These are phyloP conservation scores for Vigna reflexopilosa DNA, from an alignment of 306 rosid genomes.

Conservation along the genomic window DNA sequence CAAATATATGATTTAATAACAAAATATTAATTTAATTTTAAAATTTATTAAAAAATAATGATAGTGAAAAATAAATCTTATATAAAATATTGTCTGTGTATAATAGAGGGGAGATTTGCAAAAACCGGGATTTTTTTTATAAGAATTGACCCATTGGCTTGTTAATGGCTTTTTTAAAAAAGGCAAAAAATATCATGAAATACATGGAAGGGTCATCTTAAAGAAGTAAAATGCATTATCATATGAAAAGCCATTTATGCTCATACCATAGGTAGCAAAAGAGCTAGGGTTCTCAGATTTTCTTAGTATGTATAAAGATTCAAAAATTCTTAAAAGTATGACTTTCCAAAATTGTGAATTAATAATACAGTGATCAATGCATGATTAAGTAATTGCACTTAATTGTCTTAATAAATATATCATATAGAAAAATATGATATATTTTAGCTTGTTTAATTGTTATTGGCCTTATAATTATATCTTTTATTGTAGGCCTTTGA, in stretches of 20 bases:
- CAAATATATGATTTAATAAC: background rate
- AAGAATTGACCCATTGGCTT: background rate
- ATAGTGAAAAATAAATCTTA: background rate
- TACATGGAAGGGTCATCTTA: too few relatives aligned
- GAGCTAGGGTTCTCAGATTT: background rate
- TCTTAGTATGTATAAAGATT: background rate
- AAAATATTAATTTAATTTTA: too few relatives aligned
- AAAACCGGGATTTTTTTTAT: too few relatives aligned
- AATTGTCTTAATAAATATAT: background rate
- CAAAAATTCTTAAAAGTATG: background rate
- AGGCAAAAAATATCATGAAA: too few relatives aligned
- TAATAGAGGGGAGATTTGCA: background rate
- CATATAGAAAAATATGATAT: conserved; percentile 15
- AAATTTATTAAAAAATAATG: too few relatives aligned
- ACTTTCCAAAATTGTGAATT: background rate
- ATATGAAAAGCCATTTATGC: background rate
- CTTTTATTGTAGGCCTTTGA: conserved; percentile 75
- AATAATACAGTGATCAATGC: conserved; percentile 3
- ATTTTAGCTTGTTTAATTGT: conserved; percentile 5
- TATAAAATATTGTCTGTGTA: background rate
- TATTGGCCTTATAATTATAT: conserved; percentile 31
- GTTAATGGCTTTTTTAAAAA: too few relatives aligned
- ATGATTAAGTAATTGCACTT: background rate
- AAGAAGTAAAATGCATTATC: background rate
- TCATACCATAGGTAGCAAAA: background rate